These are phyloP conservation scores for Cercospora sesami DNA, from an alignment of 2,329 filamentous ascomycete genomes.

Conservation along the genomic window DNA sequence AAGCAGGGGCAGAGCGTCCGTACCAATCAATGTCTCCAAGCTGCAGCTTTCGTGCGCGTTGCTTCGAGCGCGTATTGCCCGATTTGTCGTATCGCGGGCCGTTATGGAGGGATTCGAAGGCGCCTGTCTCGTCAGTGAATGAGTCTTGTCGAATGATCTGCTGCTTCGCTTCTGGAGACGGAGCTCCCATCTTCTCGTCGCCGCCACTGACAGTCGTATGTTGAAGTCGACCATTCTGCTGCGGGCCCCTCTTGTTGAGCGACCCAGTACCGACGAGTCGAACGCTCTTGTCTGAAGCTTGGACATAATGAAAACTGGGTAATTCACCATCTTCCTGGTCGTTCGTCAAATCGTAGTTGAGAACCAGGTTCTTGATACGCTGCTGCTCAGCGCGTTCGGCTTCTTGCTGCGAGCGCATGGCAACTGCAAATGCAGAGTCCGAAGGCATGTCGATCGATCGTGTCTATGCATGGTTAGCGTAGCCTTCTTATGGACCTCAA, in stretches of 20 bases:
- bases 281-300: slow-evolving; percentile 52
- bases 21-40: slow-evolving; percentile 99
- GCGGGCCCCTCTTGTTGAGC: slow-evolving; percentile 43
- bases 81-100: slow-evolving; percentile 56
- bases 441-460: slow-evolving; percentile 85
- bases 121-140: slow-evolving; percentile 37
- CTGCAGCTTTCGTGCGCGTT: slow-evolving; percentile 86
- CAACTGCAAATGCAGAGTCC: slow-evolving; percentile 90
- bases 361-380: slow-evolving; percentile 94
- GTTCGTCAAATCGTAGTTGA: slow-evolving; percentile 93
- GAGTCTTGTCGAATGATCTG: slow-evolving; percentile 18
- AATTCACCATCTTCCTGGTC: slow-evolving; percentile 70
- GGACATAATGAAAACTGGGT: slow-evolving; percentile 44
- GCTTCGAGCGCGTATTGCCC: slow-evolving; percentile 67
- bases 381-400: slow-evolving; percentile 95
- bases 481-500: neutral
- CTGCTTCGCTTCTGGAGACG: slow-evolving; percentile 14
- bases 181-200: slow-evolving; percentile 21
- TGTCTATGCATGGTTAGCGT: slow-evolving; percentile 59
- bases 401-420: slow-evolving; percentile 93
- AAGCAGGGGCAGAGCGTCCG: slow-evolving; percentile 31
- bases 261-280: slow-evolving; percentile 39
- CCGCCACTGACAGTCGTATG: slow-evolving; percentile 29
- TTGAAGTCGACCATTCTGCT: slow-evolving; percentile 33
- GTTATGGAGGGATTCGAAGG: slow-evolving; percentile 43